A percentile compares a stretch with the other conserved stretches of the same genome.
Conservation (phyloP, 176 grass and related monocot species). For the barley (Hordeum vulgare) region MorexV3_pseudomolecules_assembly NC_058522.1:310874989-310875488, state of each 20-base stretch:
- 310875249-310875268: neutral
- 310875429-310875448: neutral
- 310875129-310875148: constrained; percentile 25
- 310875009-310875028: constrained; percentile 22
- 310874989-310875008: constrained; percentile 58
- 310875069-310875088: constrained; percentile 23
- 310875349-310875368: neutral
- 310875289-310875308: neutral
- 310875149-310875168: neutral
- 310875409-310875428: neutral
- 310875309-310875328: neutral
- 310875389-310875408: neutral
- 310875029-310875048: constrained; percentile 25
- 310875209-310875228: neutral
- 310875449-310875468: neutral
- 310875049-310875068: neutral
- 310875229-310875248: neutral
- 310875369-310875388: neutral
- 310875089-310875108: constrained; percentile 53
- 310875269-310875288: neutral
- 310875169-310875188: neutral
- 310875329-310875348: neutral
- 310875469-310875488: neutral
- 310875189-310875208: neutral
- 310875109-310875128: constrained; percentile 47